These are phyloP conservation scores for Domatiomyces globalis DNA, from an alignment of 2,329 filamentous ascomycete species.

Conservation along the genomic window DNA sequence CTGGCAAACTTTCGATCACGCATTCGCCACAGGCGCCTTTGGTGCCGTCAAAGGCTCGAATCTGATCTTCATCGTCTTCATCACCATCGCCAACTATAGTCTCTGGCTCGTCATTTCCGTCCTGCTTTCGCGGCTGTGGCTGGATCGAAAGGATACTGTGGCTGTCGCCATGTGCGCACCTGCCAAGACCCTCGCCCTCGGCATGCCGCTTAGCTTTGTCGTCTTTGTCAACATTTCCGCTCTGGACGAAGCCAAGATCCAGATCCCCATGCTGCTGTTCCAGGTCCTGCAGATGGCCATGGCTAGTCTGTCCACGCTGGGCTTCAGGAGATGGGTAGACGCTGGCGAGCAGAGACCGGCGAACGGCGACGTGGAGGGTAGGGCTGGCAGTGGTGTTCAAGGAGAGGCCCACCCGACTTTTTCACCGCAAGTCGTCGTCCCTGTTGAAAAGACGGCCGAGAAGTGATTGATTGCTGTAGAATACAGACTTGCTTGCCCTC, in stretches of 20 bases:
- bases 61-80: constrained; percentile 52
- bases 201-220: constrained; percentile 52
- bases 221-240: constrained; percentile 49
- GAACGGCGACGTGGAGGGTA: neutral
- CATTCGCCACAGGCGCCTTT: constrained; percentile 51
- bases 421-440: too few relatives aligned
- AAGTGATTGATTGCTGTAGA: neutral
- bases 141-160: constrained; percentile 48
- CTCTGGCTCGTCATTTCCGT: constrained; percentile 51
- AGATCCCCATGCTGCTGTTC: constrained; percentile 50
- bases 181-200: constrained; percentile 57
- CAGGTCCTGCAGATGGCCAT: constrained; percentile 32
- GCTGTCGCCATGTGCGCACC: constrained; percentile 61
- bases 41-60: constrained; percentile 44
- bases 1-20: constrained; percentile 55
- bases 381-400: neutral
- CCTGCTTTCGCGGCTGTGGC: constrained; percentile 37
- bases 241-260: constrained; percentile 43
- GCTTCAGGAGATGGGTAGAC: constrained; percentile 29
- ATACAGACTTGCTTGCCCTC: neutral
- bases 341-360: constrained; percentile 5
- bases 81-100: constrained; percentile 50
- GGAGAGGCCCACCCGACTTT: neutral
- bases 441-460: neutral
- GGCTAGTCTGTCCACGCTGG: constrained; percentile 29